A percentile compares a stretch with the other conserved stretches of the same genome.
Evolutionary conservation across 2,329 filamentous ascomycete genomes (phyloP).

Genomic region (Cladophialophora yegresii): DNA sequence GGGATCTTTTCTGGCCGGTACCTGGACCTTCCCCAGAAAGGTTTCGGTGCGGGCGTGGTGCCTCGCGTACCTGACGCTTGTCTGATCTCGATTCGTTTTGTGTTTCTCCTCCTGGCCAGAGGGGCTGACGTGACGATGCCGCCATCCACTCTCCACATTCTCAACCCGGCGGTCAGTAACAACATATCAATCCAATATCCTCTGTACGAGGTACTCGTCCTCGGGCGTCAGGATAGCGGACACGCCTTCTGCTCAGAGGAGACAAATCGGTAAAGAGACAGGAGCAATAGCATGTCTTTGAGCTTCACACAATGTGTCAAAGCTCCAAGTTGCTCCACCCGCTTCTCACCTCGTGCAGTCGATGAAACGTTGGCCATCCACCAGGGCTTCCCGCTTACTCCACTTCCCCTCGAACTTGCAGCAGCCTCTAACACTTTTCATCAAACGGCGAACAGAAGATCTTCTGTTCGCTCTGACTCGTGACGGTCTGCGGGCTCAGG

Average conservation of each 20-base stretch:
- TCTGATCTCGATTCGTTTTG: slow-evolving; percentile 8
- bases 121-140: slow-evolving; percentile 9
- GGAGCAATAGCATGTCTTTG: neutral
- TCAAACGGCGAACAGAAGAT: slow-evolving; percentile 15
- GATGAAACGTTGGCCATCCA: slow-evolving; percentile 25
- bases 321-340: neutral
- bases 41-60: neutral
- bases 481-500: slow-evolving; percentile 5
- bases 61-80: slow-evolving; percentile 7
- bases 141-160: slow-evolving; percentile 28
- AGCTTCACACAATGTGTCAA: neutral
- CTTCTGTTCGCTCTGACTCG: slow-evolving; percentile 8
- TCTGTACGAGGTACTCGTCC: neutral
- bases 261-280: neutral
- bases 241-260: neutral
- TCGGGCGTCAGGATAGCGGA: neutral
- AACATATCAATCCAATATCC: slow-evolving; percentile 8
- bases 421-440: slow-evolving; percentile 26
- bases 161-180: slow-evolving; percentile 19
- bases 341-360: neutral
- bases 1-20: neutral
- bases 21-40: slow-evolving; percentile 18
- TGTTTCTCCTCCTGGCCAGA: neutral
- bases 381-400: slow-evolving; percentile 19
- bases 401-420: slow-evolving; percentile 29